Evolutionary conservation across 2,329 filamentous ascomycete genomes (phyloP).

Genomic region (Colletotrichum musicola): DNA sequence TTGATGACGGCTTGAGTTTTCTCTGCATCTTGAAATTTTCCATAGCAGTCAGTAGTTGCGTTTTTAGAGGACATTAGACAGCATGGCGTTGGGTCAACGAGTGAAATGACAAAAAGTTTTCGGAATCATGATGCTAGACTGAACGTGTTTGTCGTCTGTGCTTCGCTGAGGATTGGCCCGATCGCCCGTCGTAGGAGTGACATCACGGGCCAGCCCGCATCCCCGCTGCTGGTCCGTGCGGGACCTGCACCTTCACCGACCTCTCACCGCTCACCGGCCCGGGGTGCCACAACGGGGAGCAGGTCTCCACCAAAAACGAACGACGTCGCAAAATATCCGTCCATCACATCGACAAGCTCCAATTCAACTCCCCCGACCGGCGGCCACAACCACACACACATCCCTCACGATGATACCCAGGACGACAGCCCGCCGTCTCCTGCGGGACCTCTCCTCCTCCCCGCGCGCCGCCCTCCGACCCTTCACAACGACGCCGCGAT

Average conservation of each 20-base stretch:
- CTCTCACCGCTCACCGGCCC: neutral
- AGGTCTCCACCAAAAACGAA: constrained; percentile 26
- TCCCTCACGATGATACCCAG: constrained; percentile 30
- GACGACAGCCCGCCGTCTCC: constrained; percentile 22
- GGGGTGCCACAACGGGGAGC: too few relatives aligned
- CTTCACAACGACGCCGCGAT: constrained; percentile 23
- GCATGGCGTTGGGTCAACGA: constrained; percentile 13
- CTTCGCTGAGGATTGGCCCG: neutral
- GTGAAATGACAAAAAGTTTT: too few relatives aligned
- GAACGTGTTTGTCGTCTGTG: too few relatives aligned
- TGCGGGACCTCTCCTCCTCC: constrained; percentile 27
- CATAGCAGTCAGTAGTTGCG: constrained; percentile 30
- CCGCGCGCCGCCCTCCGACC: constrained; percentile 20
- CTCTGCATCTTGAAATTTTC: constrained; percentile 25
- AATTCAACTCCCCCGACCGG: neutral
- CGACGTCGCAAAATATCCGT: neutral
- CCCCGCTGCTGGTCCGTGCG: constrained; percentile 2
- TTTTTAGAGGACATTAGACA: constrained; percentile 28
- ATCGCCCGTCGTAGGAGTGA: constrained; percentile 26
- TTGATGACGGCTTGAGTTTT: constrained; percentile 47
- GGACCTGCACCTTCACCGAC: constrained; percentile 15
- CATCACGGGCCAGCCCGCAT: constrained; percentile 16
- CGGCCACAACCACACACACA: neutral
- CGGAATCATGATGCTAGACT: too few relatives aligned
- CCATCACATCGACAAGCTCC: constrained; percentile 1